Evolutionary conservation across 1,139 yeast species (phyloP).

Genomic region (Taphrina pruni): DNA sequence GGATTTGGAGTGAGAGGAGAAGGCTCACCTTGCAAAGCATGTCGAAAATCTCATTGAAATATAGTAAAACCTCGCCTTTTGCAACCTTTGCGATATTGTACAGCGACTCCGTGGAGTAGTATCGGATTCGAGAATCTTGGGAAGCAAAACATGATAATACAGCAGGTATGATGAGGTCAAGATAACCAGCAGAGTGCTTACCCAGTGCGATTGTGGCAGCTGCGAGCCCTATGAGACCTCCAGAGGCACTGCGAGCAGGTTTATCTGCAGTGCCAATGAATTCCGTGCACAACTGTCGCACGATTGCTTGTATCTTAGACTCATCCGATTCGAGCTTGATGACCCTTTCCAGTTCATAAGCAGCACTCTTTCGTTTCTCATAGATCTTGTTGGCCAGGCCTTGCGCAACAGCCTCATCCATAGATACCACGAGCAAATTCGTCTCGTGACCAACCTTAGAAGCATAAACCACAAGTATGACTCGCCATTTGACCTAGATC

Average conservation of each 20-base stretch:
- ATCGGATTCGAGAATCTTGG: conserved; percentile 93
- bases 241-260: conserved; percentile 80
- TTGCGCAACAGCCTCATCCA: conserved; percentile 52
- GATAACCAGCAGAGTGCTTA: conserved; percentile 61
- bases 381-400: conserved; percentile 89
- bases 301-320: conserved; percentile 69
- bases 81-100: conserved; percentile 97
- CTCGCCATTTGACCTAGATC: not conserved
- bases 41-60: conserved; percentile 93
- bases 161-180: conserved; percentile 88
- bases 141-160: conserved; percentile 95
- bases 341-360: conserved; percentile 73
- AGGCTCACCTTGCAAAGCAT: conserved; percentile 67
- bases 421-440: not conserved
- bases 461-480: not conserved
- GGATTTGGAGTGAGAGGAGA: not conserved
- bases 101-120: conserved; percentile 94
- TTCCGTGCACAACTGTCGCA: conserved; percentile 70
- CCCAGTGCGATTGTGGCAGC: conserved; percentile 82
- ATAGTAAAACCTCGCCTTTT: conserved; percentile 86
- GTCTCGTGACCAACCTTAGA: not conserved
- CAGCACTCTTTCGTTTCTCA: conserved; percentile 93
- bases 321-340: conserved; percentile 18
- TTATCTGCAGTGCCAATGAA: conserved; percentile 59
- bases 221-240: conserved; percentile 74